Conservation (phyloP, 2,329 filamentous ascomycete species). For the Colletotrichum musicola region DNA sequence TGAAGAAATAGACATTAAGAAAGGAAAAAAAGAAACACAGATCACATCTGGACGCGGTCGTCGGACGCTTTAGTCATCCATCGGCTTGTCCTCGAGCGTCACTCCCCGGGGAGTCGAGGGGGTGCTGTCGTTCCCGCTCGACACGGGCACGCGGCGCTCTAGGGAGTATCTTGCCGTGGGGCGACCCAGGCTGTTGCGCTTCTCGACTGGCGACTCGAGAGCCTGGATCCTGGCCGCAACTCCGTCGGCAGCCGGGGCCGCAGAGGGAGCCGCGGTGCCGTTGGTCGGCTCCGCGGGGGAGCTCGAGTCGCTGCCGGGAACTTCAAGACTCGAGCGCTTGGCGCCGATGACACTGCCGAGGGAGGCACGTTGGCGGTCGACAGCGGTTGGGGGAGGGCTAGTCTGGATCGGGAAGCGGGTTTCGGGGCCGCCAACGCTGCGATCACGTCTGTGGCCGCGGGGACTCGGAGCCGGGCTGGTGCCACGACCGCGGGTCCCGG, state of each 20-base stretch:
- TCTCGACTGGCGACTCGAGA: conserved; percentile 59
- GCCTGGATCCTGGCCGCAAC: conserved; percentile 37
- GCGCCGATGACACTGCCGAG: conserved; percentile 62
- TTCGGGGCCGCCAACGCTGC: conserved; percentile 78
- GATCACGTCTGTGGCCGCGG: conserved; percentile 79
- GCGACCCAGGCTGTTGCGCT: conserved; percentile 74
- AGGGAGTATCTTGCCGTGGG: conserved; percentile 63
- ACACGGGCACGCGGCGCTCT: conserved; percentile 63
- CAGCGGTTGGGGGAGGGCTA: conserved; percentile 66
- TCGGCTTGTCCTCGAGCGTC: conserved; percentile 65
- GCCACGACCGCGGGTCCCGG: conserved; percentile 76
- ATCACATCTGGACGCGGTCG: conserved; percentile 15
- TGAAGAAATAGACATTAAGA: conserved; percentile 38
- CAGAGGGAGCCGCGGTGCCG: conserved; percentile 47
- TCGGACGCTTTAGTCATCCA: conserved; percentile 60
- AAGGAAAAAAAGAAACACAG: conserved; percentile 13
- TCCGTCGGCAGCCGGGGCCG: conserved; percentile 25
- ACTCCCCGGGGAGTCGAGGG: conserved; percentile 55
- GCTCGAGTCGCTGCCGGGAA: conserved; percentile 72
- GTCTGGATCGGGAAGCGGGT: conserved; percentile 89
- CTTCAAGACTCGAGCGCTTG: conserved; percentile 82
- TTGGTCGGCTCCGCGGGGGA: conserved; percentile 57
- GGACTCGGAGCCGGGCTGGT: conserved; percentile 78
- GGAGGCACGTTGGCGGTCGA: conserved; percentile 64
- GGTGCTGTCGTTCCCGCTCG: conserved; percentile 40